Evolutionary conservation across 441 rosid genomes (phyloP).

Genomic region (Biscutella laevigata): DNA sequence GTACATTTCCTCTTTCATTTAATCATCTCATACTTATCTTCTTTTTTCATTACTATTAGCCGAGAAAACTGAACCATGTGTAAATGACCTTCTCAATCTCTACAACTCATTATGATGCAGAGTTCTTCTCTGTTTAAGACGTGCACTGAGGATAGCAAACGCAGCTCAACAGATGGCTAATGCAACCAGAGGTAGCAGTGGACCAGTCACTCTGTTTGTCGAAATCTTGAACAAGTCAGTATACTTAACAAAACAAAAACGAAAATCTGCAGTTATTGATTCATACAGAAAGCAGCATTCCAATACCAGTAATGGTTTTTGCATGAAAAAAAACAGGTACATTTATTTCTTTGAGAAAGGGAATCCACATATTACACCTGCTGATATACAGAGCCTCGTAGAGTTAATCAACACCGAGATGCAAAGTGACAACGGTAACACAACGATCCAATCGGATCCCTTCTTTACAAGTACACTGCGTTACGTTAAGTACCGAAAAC

Average conservation of each 20-base stretch:
- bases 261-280: not conserved
- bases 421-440: slow-evolving; percentile 46
- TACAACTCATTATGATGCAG: slow-evolving; percentile 25
- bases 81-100: not conserved
- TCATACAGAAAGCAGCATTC: not conserved
- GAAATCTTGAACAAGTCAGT: slow-evolving; percentile 66
- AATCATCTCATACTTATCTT: not conserved
- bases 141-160: slow-evolving; percentile 66
- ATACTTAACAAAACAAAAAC: not conserved
- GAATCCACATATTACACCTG: slow-evolving; percentile 44
- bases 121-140: slow-evolving; percentile 62
- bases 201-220: slow-evolving; percentile 59
- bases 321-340: slow-evolving; percentile 35
- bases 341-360: slow-evolving; percentile 64
- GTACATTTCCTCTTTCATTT: not conserved
- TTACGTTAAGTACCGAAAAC: slow-evolving; percentile 58
- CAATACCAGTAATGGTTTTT: not conserved
- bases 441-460: slow-evolving; percentile 38
- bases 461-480: slow-evolving; percentile 57
- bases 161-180: slow-evolving; percentile 73
- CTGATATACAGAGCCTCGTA: slow-evolving; percentile 49
- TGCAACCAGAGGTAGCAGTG: slow-evolving; percentile 53
- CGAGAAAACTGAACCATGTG: not conserved
- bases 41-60: not conserved
- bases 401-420: slow-evolving; percentile 54